Percentiles rank a stretch among this genome's conserved stretches.
Conservation (phyloP, 2,329 filamentous ascomycete genomes). For the Aspergillus pseudonomiae region DNA sequence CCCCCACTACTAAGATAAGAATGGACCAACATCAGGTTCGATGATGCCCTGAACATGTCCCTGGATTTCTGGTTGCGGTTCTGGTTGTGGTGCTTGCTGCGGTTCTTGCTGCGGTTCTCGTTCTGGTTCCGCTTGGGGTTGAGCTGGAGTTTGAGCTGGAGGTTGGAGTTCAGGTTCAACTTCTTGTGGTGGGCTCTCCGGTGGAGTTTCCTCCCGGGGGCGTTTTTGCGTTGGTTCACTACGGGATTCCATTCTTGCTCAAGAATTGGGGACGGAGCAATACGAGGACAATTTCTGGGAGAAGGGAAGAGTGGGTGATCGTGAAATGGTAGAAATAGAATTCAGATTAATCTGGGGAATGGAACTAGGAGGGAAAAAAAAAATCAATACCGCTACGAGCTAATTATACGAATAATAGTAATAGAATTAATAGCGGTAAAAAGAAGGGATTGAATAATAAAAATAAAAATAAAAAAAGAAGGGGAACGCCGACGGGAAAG, state of each 20-base stretch:
- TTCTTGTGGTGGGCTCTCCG: neutral
- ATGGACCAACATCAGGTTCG: neutral
- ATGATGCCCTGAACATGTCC: neutral
- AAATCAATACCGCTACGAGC: neutral
- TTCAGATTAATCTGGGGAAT: neutral
- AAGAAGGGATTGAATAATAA: neutral
- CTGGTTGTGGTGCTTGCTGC: neutral
- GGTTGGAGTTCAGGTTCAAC: neutral
- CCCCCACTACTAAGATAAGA: too few relatives aligned
- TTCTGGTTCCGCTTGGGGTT: too few relatives aligned
- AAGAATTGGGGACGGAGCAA: neutral
- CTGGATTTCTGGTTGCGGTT: neutral
- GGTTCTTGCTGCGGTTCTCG: too few relatives aligned
- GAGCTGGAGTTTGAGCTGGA: neutral
- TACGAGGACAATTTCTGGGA: neutral
- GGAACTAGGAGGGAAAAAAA: too few relatives aligned
- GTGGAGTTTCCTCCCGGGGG: neutral
- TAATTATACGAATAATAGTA: neutral
- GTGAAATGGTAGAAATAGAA: neutral
- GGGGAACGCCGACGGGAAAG: neutral
- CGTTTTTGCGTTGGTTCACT: neutral
- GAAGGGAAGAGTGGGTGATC: neutral
- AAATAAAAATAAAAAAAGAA: too few relatives aligned
- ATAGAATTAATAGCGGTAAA: neutral
- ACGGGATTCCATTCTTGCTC: neutral